Conservation (phyloP, 179 eudicot species). For the Sideroxylon spinosum region DNA sequence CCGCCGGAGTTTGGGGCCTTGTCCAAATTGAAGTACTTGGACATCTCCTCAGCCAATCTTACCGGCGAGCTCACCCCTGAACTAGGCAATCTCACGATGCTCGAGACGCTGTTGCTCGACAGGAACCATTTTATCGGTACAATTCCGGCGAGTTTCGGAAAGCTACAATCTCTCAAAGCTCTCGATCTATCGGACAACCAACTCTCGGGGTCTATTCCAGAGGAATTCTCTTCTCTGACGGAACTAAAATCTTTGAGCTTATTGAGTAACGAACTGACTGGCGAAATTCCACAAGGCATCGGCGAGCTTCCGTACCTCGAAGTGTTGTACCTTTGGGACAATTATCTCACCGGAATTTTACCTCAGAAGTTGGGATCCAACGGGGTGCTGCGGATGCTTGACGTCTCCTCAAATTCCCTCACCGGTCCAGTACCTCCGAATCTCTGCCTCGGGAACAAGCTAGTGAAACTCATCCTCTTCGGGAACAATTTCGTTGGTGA, state of each 20-base stretch:
- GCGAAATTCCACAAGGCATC: constrained; percentile 60
- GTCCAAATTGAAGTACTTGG: constrained; percentile 50
- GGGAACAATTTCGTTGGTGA: constrained; percentile 44
- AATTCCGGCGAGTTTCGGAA: constrained; percentile 52
- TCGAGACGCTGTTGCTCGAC: constrained; percentile 49
- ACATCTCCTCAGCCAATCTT: constrained; percentile 46
- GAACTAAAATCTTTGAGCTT: constrained; percentile 41
- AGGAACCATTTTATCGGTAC: constrained; percentile 47
- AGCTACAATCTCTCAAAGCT: constrained; percentile 28
- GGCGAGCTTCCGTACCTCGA: constrained; percentile 59
- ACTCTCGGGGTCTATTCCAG: constrained; percentile 63
- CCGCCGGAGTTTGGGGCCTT: constrained; percentile 48
- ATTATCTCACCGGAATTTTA: constrained; percentile 59
- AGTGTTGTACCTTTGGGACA: constrained; percentile 56
- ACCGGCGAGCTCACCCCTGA: constrained; percentile 56
- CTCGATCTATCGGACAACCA: constrained; percentile 68
- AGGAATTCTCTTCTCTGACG: constrained; percentile 38
- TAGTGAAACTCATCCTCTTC: constrained; percentile 59
- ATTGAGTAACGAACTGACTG: constrained; percentile 52
- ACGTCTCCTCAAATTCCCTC: constrained; percentile 68
- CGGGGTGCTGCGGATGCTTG: constrained; percentile 45
- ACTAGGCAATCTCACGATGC: constrained; percentile 46
- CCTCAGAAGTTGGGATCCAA: constrained; percentile 59
- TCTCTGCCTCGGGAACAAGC: constrained; percentile 50
- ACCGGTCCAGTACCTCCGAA: constrained; percentile 59